Evolutionary conservation across 805 yeast species (phyloP).

Genomic region (Candida cerambycidarum): DNA sequence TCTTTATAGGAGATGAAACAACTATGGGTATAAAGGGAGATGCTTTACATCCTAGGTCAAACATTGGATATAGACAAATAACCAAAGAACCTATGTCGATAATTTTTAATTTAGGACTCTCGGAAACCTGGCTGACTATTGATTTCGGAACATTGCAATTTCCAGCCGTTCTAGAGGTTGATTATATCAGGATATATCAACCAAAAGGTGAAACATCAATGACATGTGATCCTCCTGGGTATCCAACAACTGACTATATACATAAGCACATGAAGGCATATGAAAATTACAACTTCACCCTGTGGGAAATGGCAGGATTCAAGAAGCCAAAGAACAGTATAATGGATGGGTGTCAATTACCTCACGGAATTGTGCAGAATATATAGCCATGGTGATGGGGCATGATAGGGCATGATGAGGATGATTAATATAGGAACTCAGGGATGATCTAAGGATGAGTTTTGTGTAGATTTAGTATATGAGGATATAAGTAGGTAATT

Average conservation of each 20-base stretch:
- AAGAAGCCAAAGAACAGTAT: constrained; percentile 60
- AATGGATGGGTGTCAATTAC: constrained; percentile 43
- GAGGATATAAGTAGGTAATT: too few relatives aligned
- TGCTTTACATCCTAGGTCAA: constrained; percentile 38
- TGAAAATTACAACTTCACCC: constrained; percentile 32
- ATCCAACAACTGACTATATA: constrained; percentile 39
- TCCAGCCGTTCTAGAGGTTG: constrained; percentile 38
- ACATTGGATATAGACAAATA: constrained; percentile 34
- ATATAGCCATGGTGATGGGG: not conserved
- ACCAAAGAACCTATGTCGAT: constrained; percentile 41
- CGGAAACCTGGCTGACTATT: constrained; percentile 40
- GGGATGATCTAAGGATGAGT: too few relatives aligned
- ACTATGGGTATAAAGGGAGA: constrained; percentile 30
- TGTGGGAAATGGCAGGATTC: constrained; percentile 45
- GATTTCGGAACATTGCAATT: constrained; percentile 35
- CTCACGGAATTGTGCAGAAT: constrained; percentile 5
- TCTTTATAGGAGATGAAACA: constrained; percentile 29
- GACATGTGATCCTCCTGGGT: constrained; percentile 39
- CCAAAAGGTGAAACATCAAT: constrained; percentile 27
- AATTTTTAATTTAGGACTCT: constrained; percentile 40
- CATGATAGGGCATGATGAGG: too few relatives aligned
- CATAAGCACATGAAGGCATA: constrained; percentile 32
- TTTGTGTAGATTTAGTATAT: too few relatives aligned
- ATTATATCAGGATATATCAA: constrained; percentile 43
- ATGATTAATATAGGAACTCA: too few relatives aligned